A percentile compares a stretch with the other conserved stretches of the same genome.
These are phyloP conservation scores for Stevia rebaudiana DNA, from an alignment of 140 eudicot genomes.

Conservation along the genomic window DNA sequence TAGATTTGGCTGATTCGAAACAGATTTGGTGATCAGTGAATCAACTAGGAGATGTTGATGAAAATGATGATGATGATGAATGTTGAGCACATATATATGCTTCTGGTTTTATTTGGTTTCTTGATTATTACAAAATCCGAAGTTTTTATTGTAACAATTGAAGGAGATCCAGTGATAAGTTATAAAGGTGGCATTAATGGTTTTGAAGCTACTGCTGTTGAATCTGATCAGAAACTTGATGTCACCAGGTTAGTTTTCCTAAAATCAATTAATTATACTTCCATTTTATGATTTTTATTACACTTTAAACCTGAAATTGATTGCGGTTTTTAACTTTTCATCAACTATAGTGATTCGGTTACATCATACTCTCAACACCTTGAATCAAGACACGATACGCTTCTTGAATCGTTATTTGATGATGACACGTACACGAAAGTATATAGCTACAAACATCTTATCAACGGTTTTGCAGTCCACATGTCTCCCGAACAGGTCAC, in stretches of 20 bases:
- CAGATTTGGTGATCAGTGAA: constrained; percentile 33
- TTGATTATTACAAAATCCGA: constrained; percentile 41
- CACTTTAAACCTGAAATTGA: not conserved
- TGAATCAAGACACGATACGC: constrained; percentile 71
- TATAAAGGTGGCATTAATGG: constrained; percentile 76
- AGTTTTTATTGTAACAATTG: constrained; percentile 65
- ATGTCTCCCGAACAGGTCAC: constrained; percentile 94
- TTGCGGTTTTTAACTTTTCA: not conserved
- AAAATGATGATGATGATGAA: constrained; percentile 37
- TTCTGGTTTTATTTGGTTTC: constrained; percentile 38
- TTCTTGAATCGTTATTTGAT: constrained; percentile 66
- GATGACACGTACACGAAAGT: constrained; percentile 72
- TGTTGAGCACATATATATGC: constrained; percentile 26
- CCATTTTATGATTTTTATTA: not conserved
- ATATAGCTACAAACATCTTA: constrained; percentile 88
- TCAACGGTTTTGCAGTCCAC: constrained; percentile 89
- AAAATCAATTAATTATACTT: not conserved
- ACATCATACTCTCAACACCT: constrained; percentile 73
- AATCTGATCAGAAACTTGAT: constrained; percentile 74
- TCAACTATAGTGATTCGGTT: constrained; percentile 55
- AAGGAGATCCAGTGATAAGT: constrained; percentile 94
- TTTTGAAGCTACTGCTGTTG: constrained; percentile 87
- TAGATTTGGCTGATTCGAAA: constrained; percentile 18
- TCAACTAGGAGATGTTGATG: constrained; percentile 23
- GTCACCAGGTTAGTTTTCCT: constrained; percentile 57